These are phyloP conservation scores for Fusarium globosum DNA, from an alignment of 2,329 filamentous ascomycete species.

Conservation along the genomic window DNA sequence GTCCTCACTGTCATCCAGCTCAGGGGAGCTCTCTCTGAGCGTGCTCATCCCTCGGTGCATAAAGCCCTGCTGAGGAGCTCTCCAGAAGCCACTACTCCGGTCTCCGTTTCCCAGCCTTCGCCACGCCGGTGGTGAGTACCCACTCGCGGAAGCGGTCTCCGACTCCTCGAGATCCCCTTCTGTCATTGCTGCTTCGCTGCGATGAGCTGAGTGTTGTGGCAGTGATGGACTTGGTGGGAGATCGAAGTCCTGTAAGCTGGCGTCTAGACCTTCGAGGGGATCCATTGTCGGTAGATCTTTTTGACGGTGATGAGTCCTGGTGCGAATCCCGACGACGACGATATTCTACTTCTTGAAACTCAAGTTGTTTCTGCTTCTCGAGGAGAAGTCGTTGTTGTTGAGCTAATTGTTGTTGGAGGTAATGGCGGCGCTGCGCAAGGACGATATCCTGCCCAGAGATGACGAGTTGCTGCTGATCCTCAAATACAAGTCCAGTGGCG, in stretches of 20 bases:
- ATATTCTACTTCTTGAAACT: constrained; percentile 35
- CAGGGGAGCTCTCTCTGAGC: constrained; percentile 41
- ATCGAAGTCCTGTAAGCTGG: constrained; percentile 66
- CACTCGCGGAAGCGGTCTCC: constrained; percentile 63
- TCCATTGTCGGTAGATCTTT: constrained; percentile 45
- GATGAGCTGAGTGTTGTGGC: constrained; percentile 48
- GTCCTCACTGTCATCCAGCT: constrained; percentile 48
- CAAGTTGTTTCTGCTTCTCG: constrained; percentile 36
- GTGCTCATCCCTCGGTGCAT: constrained; percentile 52
- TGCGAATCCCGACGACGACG: constrained; percentile 29
- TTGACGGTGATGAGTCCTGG: constrained; percentile 12
- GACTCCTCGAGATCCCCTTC: constrained; percentile 56
- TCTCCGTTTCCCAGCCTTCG: constrained; percentile 69
- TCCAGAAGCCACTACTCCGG: constrained; percentile 70
- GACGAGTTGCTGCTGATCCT: constrained; percentile 50
- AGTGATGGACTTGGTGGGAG: constrained; percentile 57
- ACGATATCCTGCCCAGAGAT: constrained; percentile 48
- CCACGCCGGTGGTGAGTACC: constrained; percentile 71
- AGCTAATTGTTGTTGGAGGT: constrained; percentile 33
- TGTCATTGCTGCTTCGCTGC: constrained; percentile 51
- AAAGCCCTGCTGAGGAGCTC: constrained; percentile 64
- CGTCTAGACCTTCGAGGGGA: constrained; percentile 59
- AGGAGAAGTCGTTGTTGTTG: constrained; percentile 29
- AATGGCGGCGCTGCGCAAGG: constrained; percentile 39
- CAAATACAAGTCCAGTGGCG: constrained; percentile 46